Evolutionary conservation across 1,284 basidiomycete species (phyloP).

Genomic region (Ceratobasidium sp.): DNA sequence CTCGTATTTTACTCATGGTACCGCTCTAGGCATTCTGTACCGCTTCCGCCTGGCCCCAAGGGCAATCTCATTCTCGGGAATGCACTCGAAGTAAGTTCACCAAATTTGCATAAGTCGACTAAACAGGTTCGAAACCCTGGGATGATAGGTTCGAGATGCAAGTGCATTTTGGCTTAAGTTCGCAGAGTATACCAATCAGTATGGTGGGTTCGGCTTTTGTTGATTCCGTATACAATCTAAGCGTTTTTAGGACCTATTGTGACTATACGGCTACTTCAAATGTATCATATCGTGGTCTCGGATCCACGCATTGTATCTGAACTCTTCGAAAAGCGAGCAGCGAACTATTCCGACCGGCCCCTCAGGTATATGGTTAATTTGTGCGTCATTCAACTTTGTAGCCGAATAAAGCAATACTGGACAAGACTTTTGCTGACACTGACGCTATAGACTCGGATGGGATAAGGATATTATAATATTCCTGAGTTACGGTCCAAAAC

Average conservation of each 20-base stretch:
- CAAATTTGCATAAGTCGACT: not conserved
- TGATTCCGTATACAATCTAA: not conserved
- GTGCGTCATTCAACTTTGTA: not conserved
- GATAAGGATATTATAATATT: slow-evolving; percentile 12
- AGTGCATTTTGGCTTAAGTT: slow-evolving; percentile 36
- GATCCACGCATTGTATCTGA: slow-evolving; percentile 14
- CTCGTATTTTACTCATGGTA: slow-evolving; percentile 33
- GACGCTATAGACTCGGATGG: slow-evolving; percentile 7
- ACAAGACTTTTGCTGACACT: slow-evolving; percentile 7
- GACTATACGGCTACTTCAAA: slow-evolving; percentile 17
- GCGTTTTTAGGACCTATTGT: slow-evolving; percentile 3
- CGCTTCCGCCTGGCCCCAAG: slow-evolving; percentile 20
- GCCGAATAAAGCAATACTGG: too few species aligned
- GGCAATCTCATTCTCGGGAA: slow-evolving; percentile 22
- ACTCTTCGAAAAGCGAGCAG: slow-evolving; percentile 22
- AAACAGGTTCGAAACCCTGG: not conserved
- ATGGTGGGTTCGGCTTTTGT: not conserved
- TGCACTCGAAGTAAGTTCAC: slow-evolving; percentile 16
- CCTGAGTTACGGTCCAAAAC: slow-evolving; percentile 11
- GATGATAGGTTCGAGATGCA: slow-evolving; percentile 19
- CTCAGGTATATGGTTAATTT: slow-evolving; percentile 2
- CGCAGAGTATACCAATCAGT: slow-evolving; percentile 22
- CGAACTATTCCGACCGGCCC: slow-evolving; percentile 16
- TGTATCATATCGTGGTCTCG: slow-evolving; percentile 9
- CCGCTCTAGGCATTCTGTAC: slow-evolving; percentile 7